Evolutionary conservation across 352 stramenopile genomes (phyloP), one percentile per base, ranked within the genome.

Genomic region (Plasmopara viticola): DNA sequence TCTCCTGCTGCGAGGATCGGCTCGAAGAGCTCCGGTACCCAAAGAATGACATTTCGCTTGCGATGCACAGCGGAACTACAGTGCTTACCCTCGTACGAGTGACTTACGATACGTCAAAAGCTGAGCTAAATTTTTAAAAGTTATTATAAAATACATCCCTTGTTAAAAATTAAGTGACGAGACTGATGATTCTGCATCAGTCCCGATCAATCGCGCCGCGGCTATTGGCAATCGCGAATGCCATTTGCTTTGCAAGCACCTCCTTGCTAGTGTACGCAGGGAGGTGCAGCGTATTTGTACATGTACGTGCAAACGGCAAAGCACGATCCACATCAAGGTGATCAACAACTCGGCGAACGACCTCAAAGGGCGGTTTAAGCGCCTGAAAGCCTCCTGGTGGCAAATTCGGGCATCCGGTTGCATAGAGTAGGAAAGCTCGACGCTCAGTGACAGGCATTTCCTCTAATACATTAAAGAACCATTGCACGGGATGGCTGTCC

Each of bases 171-270:
- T 25, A 25, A 25, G 20, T 25, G 20, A 25, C 20, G 20, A 25
- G 3, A 25, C 1, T 25, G 20, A 25, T 25, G 20, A 3, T 25
- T 25, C 20, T 25, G 20, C 1, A 25, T 57, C 80, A 86, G 56
- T 94, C 84, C n/a, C 84, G 84, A 52, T 94, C 84, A 56, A 94
- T 94, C 6, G 90, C 77, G 9, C 84, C 84, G 8, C 75, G 74
- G 50, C 84, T 94, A 43, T 91, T 94, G 25, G 64, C 70, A 57
- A 94, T 73, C 30, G 84, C 84, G 40, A 87, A 92, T 15, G 51
- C 48, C 52, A 94, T 66, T 56, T 87, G 79, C 47, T 78, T 60
- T 3, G 56, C 62, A 12, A 91, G 64, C 44, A 90, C 70, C 9
- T 53, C 48, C 48, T 89, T 83, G n/a, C 56, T 80, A 33, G 78